A percentile compares a stretch with the other conserved stretches of the same genome.
phyloP scores from a whole-genome alignment of 805 yeast species.

The Kregervanrija fluxuum region DNA sequence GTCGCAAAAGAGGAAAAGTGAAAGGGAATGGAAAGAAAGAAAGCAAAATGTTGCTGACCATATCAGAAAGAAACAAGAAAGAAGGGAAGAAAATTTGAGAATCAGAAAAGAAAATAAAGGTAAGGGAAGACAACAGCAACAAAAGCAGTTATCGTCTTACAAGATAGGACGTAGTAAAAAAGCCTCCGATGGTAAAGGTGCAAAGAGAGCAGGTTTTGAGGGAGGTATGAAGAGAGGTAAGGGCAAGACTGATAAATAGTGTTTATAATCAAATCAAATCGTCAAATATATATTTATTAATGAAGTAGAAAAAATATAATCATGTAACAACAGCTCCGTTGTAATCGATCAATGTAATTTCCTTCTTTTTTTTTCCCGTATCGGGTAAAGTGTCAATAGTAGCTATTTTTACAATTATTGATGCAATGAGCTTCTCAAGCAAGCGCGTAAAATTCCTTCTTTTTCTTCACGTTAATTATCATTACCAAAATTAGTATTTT shows the following conservation, averaged over 20 bases:
- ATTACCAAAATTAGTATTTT: too few species aligned
- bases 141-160: slow-evolving; percentile 57
- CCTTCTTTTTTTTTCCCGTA: too few species aligned
- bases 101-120: slow-evolving; percentile 83
- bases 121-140: slow-evolving; percentile 65
- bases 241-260: background rate
- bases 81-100: slow-evolving; percentile 87
- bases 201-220: slow-evolving; percentile 73
- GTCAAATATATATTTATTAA: too few species aligned
- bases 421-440: too few species aligned
- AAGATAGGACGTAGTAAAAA: slow-evolving; percentile 36
- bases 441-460: too few species aligned
- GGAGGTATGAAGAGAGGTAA: slow-evolving; percentile 37
- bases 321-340: too few species aligned
- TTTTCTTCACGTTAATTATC: too few species aligned
- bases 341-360: too few species aligned
- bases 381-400: too few species aligned
- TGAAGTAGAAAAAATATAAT: too few species aligned
- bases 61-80: slow-evolving; percentile 67
- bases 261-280: too few species aligned
- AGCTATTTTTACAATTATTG: too few species aligned
- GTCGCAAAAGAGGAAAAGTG: slow-evolving; percentile 76
- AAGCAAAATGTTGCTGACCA: slow-evolving; percentile 71
- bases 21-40: slow-evolving; percentile 88
- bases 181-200: slow-evolving; percentile 5